These are phyloP conservation scores for Paecilomyces formosus DNA, from an alignment of 2,329 filamentous ascomycete genomes.

Conservation along the genomic window DNA sequence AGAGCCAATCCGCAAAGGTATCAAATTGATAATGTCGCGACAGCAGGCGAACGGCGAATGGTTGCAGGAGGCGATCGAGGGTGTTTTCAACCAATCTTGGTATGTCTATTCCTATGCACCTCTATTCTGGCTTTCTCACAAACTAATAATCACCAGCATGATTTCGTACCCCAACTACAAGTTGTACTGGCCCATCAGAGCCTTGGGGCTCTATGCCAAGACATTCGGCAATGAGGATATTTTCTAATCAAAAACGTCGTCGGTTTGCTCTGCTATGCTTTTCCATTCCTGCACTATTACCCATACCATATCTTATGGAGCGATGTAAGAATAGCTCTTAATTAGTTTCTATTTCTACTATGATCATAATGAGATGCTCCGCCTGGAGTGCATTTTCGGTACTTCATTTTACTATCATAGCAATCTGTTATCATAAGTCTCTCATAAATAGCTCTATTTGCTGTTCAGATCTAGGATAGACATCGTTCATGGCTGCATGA, in stretches of 20 bases:
- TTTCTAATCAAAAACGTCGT: slow-evolving; percentile 12
- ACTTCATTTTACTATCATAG: not conserved
- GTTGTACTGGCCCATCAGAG: slow-evolving; percentile 90
- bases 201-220: slow-evolving; percentile 77
- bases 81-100: slow-evolving; percentile 98
- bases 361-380: not conserved
- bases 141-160: slow-evolving; percentile 53
- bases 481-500: too few relatives aligned
- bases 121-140: slow-evolving; percentile 5
- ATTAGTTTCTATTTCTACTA: not conserved
- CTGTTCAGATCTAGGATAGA: not conserved
- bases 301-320: not conserved
- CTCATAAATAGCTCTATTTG: not conserved
- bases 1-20: slow-evolving; percentile 62
- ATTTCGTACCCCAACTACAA: slow-evolving; percentile 99
- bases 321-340: not conserved
- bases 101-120: slow-evolving; percentile 36
- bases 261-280: not conserved
- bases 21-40: slow-evolving; percentile 74
- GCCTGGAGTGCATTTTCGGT: not conserved
- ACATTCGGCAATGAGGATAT: slow-evolving; percentile 61
- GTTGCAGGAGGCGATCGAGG: slow-evolving; percentile 91
- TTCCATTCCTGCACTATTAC: not conserved
- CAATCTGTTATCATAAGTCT: not conserved
- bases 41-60: slow-evolving; percentile 89